Conservation (phyloP, 352 stramenopile species). For the Globisporangium cylindrosporum region DNA sequence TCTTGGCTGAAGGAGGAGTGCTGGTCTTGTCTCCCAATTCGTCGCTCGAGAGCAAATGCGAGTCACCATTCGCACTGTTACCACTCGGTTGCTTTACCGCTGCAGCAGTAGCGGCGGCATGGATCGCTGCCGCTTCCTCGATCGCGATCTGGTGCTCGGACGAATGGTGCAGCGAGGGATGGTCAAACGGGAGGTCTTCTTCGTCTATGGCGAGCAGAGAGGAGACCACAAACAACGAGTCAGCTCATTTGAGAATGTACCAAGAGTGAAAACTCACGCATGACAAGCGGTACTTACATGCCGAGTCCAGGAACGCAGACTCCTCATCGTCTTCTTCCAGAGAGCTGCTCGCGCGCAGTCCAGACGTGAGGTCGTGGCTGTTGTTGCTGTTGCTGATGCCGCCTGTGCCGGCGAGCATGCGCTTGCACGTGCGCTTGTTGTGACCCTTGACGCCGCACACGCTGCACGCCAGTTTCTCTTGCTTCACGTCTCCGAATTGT, state of each 20-base stretch:
- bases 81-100: slow-evolving; percentile 6
- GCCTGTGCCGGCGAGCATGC: slow-evolving; percentile 16
- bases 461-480: slow-evolving; percentile 76
- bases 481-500: slow-evolving; percentile 62
- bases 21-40: slow-evolving; percentile 8
- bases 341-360: slow-evolving; percentile 9
- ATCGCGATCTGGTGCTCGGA: slow-evolving; percentile 19
- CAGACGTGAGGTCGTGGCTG: slow-evolving; percentile 14
- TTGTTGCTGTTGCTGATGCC: not conserved
- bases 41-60: slow-evolving; percentile 8
- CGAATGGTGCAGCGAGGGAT: slow-evolving; percentile 15
- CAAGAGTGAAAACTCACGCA: not conserved
- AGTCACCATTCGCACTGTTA: not conserved
- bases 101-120: not conserved
- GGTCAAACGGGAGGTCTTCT: slow-evolving; percentile 23
- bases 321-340: slow-evolving; percentile 16
- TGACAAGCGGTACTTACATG: slow-evolving; percentile 14
- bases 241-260: not conserved
- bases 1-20: slow-evolving; percentile 11
- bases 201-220: slow-evolving; percentile 10
- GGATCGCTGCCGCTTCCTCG: slow-evolving; percentile 14
- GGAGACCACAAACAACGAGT: not conserved
- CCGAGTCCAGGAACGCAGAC: slow-evolving; percentile 20
- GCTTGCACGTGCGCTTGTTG: slow-evolving; percentile 85
- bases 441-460: slow-evolving; percentile 79